A percentile compares a stretch with the other conserved stretches of the same genome.
These are phyloP conservation scores for Sequoia sempervirens DNA, from an alignment of 75 land plant species.

Conservation along the genomic window DNA sequence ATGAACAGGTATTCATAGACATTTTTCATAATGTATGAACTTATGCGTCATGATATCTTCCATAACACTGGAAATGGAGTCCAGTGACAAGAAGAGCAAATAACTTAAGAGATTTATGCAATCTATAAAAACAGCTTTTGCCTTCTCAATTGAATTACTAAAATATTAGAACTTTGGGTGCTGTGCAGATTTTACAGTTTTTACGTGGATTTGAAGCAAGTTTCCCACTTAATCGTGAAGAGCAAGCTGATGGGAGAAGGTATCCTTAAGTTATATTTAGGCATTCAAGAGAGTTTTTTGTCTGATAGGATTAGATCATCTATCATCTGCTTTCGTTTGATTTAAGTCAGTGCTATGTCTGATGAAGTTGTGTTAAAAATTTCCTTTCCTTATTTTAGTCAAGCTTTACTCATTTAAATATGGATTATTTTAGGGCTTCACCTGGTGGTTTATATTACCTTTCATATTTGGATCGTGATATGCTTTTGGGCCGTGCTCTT, in stretches of 20 bases:
- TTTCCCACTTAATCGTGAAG: slow-evolving; percentile 23
- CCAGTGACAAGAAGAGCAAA: neutral
- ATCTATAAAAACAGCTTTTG: neutral
- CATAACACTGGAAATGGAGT: neutral
- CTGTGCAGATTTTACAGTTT: slow-evolving; percentile 75
- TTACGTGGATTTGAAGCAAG: slow-evolving; percentile 55
- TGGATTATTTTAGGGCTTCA: slow-evolving; percentile 38
- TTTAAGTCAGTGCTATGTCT: neutral
- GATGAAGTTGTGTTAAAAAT: slow-evolving; percentile 1
- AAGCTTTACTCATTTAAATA: neutral
- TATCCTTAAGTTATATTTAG: slow-evolving; percentile 7
- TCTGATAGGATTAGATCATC: neutral
- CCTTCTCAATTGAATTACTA: neutral
- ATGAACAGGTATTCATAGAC: neutral
- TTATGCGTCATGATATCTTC: neutral
- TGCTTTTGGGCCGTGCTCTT: slow-evolving; percentile 91
- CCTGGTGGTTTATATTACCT: slow-evolving; percentile 87
- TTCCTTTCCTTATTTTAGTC: neutral
- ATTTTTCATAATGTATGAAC: slow-evolving; percentile 5
- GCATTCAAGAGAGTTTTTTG: neutral
- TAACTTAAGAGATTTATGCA: neutral
- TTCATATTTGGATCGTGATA: slow-evolving; percentile 72
- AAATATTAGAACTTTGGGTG: neutral
- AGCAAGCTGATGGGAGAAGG: slow-evolving; percentile 18
- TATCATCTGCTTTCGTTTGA: neutral